These are phyloP conservation scores for Oenanthe javanica DNA, from an alignment of 140 eudicot genomes.

Conservation along the genomic window DNA sequence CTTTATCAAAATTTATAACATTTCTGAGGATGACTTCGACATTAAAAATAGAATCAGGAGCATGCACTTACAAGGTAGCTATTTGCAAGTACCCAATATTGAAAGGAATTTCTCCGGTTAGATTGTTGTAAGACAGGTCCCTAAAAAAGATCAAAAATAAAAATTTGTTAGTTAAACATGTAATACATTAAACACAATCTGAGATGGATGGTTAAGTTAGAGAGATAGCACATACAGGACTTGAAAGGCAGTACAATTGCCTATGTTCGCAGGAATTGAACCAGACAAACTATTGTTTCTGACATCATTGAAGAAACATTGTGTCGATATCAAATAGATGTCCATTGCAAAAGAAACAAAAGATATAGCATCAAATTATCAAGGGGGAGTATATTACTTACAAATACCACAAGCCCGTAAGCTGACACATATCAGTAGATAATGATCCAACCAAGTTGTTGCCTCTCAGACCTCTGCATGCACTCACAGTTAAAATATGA, in stretches of 20 bases:
- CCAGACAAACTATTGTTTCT: slow-evolving; percentile 79
- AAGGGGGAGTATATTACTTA: slow-evolving; percentile 29
- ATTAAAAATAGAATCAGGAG: neutral
- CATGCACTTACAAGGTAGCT: slow-evolving; percentile 77
- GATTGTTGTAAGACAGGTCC: slow-evolving; percentile 45
- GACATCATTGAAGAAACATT: slow-evolving; percentile 54
- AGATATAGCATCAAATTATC: neutral
- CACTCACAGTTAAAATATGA: neutral
- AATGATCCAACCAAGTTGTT: slow-evolving; percentile 72
- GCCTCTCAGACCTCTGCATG: slow-evolving; percentile 69
- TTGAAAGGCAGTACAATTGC: slow-evolving; percentile 97
- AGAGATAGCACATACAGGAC: slow-evolving; percentile 66
- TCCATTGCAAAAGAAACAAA: neutral
- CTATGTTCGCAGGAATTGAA: slow-evolving; percentile 65
- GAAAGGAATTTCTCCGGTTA: slow-evolving; percentile 83
- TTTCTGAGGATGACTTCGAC: neutral
- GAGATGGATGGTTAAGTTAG: slow-evolving; percentile 7
- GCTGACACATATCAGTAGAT: slow-evolving; percentile 90
- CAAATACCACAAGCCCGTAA: slow-evolving; percentile 98
- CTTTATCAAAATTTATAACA: neutral
- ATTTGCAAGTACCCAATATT: slow-evolving; percentile 97
- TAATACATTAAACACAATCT: neutral
- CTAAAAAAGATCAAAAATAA: no score
- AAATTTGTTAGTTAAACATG: neutral
- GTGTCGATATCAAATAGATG: neutral